Evolutionary conservation across 2,329 filamentous ascomycete species (phyloP).

Genomic region (Aspergillus ochraceus): DNA sequence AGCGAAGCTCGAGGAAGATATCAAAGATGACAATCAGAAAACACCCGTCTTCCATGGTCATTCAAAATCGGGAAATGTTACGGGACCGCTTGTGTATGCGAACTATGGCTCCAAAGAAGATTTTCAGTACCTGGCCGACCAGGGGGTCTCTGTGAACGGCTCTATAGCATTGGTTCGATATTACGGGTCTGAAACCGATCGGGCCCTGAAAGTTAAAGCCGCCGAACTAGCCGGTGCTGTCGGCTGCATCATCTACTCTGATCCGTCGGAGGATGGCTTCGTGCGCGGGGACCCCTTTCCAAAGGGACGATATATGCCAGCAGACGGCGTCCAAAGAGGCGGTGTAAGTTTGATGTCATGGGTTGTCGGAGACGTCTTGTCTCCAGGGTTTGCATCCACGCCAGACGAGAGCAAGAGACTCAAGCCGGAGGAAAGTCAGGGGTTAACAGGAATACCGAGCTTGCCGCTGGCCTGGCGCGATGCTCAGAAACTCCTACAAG

Average conservation of each 20-base stretch:
- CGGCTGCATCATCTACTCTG: constrained; percentile 89
- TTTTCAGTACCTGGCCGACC: constrained; percentile 70
- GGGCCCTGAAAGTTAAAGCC: constrained; percentile 81
- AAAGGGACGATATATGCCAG: constrained; percentile 75
- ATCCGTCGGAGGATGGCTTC: constrained; percentile 83
- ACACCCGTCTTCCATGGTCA: constrained; percentile 84
- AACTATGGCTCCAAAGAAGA: constrained; percentile 88
- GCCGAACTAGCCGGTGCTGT: constrained; percentile 83
- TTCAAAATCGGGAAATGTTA: constrained; percentile 82
- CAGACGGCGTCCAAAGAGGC: constrained; percentile 79
- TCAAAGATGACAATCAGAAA: constrained; percentile 81
- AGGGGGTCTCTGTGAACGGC: constrained; percentile 71
- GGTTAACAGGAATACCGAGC: constrained; percentile 80
- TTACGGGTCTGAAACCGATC: constrained; percentile 70
- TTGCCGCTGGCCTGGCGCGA: constrained; percentile 88
- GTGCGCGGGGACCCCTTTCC: constrained; percentile 71
- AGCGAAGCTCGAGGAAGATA: constrained; percentile 79
- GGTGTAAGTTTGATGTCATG: constrained; percentile 77
- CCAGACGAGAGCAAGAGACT: constrained; percentile 59
- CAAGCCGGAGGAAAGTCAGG: constrained; percentile 67
- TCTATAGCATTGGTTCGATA: constrained; percentile 83
- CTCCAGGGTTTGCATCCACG: constrained; percentile 72
- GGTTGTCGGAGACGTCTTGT: constrained; percentile 88
- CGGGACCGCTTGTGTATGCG: constrained; percentile 83
- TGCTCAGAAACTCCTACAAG: constrained; percentile 74